These are phyloP conservation scores for Colletotrichum cereale DNA, from an alignment of 2,329 filamentous ascomycete species.

Conservation along the genomic window DNA sequence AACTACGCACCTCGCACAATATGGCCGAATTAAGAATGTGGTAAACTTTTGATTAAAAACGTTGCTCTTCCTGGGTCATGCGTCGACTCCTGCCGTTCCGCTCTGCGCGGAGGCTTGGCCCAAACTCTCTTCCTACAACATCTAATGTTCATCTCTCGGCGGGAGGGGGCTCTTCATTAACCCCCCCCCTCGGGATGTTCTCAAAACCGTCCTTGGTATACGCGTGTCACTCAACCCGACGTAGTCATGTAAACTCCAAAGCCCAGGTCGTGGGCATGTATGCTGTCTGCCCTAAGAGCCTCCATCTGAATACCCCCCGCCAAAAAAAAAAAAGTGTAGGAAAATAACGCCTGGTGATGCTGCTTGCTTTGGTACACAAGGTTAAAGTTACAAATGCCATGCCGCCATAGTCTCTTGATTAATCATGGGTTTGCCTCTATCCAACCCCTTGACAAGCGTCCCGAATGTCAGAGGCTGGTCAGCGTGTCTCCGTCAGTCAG, in stretches of 20 bases:
- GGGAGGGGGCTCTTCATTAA: no score
- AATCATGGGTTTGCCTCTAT: conserved; percentile 1
- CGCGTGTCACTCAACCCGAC: background rate
- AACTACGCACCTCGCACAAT: background rate
- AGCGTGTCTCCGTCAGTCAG: conserved; percentile 43
- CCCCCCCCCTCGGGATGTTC: background rate
- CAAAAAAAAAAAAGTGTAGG: conserved; percentile 1
- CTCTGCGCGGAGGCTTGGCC: background rate
- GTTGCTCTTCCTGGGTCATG: background rate
- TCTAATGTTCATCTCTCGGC: background rate
- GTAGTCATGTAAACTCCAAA: conserved; percentile 1
- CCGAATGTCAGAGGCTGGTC: background rate
- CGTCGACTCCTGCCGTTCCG: background rate
- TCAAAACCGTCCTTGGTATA: background rate
- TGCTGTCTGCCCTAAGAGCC: background rate
- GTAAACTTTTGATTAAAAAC: background rate
- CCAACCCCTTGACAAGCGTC: background rate
- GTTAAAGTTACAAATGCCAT: conserved; percentile 27
- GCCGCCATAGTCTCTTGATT: conserved; percentile 17
- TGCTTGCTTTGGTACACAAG: conserved; percentile 28
- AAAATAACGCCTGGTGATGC: conserved; percentile 27
- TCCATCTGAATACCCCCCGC: background rate
- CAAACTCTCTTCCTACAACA: background rate
- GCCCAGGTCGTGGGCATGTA: background rate
- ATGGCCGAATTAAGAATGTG: background rate